Percentiles rank a stretch among this genome's conserved stretches.
Evolutionary conservation across 768 basidiomycete genomes (phyloP).

Genomic region (Termitomyces sp.): DNA sequence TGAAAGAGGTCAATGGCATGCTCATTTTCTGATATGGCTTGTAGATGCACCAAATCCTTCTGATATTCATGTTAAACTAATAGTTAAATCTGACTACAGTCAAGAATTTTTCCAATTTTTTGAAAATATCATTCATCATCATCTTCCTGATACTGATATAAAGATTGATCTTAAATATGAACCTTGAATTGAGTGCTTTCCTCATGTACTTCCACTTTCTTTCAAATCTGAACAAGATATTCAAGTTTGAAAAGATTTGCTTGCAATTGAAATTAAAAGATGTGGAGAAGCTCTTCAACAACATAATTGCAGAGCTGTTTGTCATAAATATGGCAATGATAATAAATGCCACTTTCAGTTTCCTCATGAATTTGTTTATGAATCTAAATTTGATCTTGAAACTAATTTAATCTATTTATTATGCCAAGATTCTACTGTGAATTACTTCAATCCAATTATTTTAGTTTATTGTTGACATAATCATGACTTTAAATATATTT

Average conservation of each 20-base stretch:
- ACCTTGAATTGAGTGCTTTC: neutral
- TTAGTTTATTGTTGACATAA: slow-evolving; percentile 25
- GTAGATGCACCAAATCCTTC: too few relatives aligned
- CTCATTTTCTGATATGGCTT: too few relatives aligned
- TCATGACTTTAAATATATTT: slow-evolving; percentile 18
- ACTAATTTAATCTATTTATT: slow-evolving; percentile 24
- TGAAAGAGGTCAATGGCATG: too few relatives aligned
- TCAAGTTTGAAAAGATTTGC: neutral
- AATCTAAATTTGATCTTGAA: slow-evolving; percentile 1
- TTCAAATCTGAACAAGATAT: neutral
- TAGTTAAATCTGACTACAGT: too few relatives aligned
- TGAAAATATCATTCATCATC: too few relatives aligned
- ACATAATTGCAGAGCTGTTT: neutral
- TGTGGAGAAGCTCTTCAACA: neutral
- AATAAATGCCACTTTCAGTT: neutral
- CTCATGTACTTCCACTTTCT: neutral
- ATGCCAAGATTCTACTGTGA: slow-evolving; percentile 22
- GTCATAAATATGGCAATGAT: neutral
- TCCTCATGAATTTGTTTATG: neutral
- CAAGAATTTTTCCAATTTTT: too few relatives aligned
- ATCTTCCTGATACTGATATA: neutral
- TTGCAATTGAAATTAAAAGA: neutral
- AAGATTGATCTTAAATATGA: neutral
- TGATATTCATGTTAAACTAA: too few relatives aligned
- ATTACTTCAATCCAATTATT: slow-evolving; percentile 30